Base-by-base conservation (phyloP, 495 filamentous ascomycete genomes). In the Amniculicola lignicola region DNA sequence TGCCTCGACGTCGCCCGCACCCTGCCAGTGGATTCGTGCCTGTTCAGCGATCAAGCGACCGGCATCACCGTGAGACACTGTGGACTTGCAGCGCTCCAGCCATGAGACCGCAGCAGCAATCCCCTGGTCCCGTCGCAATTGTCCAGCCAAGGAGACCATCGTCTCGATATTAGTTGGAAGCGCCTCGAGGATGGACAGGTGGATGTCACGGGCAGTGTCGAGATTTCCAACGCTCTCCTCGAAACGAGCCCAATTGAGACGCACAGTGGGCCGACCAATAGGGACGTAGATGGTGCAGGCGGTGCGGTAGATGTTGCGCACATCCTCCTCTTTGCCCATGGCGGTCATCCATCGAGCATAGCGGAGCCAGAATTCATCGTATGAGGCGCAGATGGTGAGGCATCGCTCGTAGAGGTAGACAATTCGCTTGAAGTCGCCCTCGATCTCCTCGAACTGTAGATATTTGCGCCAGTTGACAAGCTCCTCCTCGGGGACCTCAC, bases 311-410 rank as follows among this genome's bases (percentile, higher is more conserved):
- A 99, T 90, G 67, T 87, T 89, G 21, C 94, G 85, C 2, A 93
- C 87, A 66, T 99, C 94, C 64, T 96, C 89, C 51, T 89, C 83
- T 67, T 95, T 95, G 41, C 76, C 81, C 64, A 96, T 89, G 2
- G 82, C 84, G 59, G 77, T 77, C 90, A 99, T 96, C 93, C 93
- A 99, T 14, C 94, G 79, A n/a, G 88, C 90, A 72, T 95, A 99
- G 1, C 93, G 84, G 51, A 94, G 79, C 93, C 93, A 99, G 71
- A 99, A 96, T 64, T 97, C 91, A 41, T 96, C 91, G 59, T 97
- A 96, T 64, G 93, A 84, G 33, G 93, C 93, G 61, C 87, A 90
- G 12, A 90, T 91, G 12, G 96, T 88, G 24, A 99, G 71, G 61
- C 89, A 96, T 27, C 93, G 84, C 71, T 99, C 93, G 67, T 97